phyloP scores from a whole-genome alignment of 176 grass and related monocot species.

The Leersia perrieri region DNA sequence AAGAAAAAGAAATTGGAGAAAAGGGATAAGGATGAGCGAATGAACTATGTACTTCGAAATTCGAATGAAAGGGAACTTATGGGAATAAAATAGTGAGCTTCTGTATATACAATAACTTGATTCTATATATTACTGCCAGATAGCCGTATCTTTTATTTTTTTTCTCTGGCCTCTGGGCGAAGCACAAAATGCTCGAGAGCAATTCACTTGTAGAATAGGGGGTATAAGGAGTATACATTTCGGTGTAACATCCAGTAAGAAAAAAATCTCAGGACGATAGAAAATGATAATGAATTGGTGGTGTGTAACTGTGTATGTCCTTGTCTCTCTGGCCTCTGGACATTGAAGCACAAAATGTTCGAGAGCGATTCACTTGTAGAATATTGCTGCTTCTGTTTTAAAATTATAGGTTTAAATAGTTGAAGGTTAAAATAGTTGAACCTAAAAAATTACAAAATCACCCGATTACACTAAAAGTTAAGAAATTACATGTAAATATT shows the following conservation, averaged over 20 bases:
- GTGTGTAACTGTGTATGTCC: too few relatives aligned
- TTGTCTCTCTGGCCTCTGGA: too few relatives aligned
- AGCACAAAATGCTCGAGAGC: background rate
- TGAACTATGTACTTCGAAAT: background rate
- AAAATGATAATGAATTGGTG: background rate
- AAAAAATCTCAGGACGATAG: background rate
- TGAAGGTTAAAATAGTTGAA: too few relatives aligned
- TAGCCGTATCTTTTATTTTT: constrained; percentile 15
- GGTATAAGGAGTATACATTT: too few relatives aligned
- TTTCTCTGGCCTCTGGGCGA: background rate
- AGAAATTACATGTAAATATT: too few relatives aligned
- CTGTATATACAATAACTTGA: constrained; percentile 48
- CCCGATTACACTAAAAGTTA: too few relatives aligned
- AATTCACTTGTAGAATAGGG: background rate
- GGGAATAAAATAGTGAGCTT: constrained; percentile 36
- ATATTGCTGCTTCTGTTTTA: too few relatives aligned
- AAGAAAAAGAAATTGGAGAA: background rate
- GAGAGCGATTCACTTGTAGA: too few relatives aligned
- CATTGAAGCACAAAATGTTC: too few relatives aligned
- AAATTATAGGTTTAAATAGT: too few relatives aligned
- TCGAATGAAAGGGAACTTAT: constrained; percentile 20
- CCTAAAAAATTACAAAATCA: too few relatives aligned
- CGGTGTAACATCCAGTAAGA: constrained; percentile 11
- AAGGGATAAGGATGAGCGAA: background rate
- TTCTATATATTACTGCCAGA: constrained; percentile 24